phyloP scores from a whole-genome alignment of 306 rosid genomes.

The Dryas octopetala region DNA sequence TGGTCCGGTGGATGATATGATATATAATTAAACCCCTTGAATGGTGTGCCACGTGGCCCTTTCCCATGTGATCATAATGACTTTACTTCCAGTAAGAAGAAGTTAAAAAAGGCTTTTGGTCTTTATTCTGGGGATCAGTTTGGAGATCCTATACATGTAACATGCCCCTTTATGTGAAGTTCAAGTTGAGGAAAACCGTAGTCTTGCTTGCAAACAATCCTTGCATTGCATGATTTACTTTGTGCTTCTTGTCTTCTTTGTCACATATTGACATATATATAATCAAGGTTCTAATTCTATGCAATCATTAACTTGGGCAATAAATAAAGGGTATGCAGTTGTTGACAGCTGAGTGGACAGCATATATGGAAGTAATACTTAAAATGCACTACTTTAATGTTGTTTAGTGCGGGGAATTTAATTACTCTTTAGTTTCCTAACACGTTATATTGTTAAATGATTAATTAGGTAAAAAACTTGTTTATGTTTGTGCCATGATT shows the following conservation, averaged over 20 bases:
- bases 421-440: too few species aligned
- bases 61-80: conserved; percentile 51
- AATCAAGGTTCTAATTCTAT: too few species aligned
- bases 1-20: neutral
- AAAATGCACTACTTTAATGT: too few species aligned
- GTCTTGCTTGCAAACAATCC: conserved; percentile 12
- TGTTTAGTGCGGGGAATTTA: too few species aligned
- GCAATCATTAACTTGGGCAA: too few species aligned
- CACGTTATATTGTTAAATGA: too few species aligned
- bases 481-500: too few species aligned
- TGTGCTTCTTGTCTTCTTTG: conserved; percentile 20
- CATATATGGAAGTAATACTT: too few species aligned
- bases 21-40: conserved; percentile 19
- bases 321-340: too few species aligned
- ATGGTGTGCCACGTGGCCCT: conserved; percentile 40
- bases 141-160: neutral
- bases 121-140: conserved; percentile 36
- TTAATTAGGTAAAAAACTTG: too few species aligned
- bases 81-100: conserved; percentile 39
- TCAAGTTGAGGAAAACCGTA: conserved; percentile 44
- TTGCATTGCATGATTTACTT: neutral
- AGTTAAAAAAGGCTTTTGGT: conserved; percentile 35
- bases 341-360: too few species aligned
- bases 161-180: conserved; percentile 41
- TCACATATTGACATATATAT: neutral